These are phyloP conservation scores for Suhomyces faveliae DNA, from an alignment of 805 yeast species.

Conservation along the genomic window DNA sequence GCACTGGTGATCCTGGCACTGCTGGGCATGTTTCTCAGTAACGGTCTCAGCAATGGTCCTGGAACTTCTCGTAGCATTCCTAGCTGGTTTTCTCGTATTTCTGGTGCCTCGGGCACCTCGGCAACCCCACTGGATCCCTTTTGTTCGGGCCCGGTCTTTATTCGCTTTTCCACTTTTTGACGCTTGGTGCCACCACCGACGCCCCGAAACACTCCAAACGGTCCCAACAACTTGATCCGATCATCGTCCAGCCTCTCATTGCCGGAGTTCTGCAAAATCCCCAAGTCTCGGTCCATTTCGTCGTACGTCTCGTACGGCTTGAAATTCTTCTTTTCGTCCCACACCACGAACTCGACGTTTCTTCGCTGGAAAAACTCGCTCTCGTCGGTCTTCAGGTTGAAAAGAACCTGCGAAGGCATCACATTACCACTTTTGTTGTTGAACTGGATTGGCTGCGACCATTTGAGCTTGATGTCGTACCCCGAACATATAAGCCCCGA, in stretches of 20 bases:
- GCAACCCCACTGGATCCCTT: too few relatives aligned
- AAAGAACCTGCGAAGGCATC: constrained; percentile 30
- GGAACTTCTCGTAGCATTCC: not conserved
- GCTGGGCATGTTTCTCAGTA: not conserved
- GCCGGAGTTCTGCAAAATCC: constrained; percentile 49
- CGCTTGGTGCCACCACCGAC: not conserved
- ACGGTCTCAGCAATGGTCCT: not conserved
- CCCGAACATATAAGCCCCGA: constrained; percentile 75
- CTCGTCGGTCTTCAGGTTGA: constrained; percentile 20
- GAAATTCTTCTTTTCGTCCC: constrained; percentile 51
- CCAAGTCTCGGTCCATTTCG: constrained; percentile 74
- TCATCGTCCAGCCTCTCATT: constrained; percentile 32
- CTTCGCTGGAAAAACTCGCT: constrained; percentile 63
- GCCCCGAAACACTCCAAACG: constrained; percentile 70
- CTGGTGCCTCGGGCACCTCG: not conserved
- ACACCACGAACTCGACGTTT: constrained; percentile 69
- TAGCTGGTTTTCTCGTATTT: not conserved
- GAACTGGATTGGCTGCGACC: constrained; percentile 58
- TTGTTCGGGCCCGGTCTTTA: too few relatives aligned
- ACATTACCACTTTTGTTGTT: constrained; percentile 26
- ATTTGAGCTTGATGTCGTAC: constrained; percentile 74
- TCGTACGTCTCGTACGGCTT: constrained; percentile 66
- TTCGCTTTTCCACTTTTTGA: not conserved
- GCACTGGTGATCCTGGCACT: not conserved
- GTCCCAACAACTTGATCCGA: constrained; percentile 61